phyloP scores from a whole-genome alignment of 805 yeast genomes.

The Yamadazyma paraphyllophila region DNA sequence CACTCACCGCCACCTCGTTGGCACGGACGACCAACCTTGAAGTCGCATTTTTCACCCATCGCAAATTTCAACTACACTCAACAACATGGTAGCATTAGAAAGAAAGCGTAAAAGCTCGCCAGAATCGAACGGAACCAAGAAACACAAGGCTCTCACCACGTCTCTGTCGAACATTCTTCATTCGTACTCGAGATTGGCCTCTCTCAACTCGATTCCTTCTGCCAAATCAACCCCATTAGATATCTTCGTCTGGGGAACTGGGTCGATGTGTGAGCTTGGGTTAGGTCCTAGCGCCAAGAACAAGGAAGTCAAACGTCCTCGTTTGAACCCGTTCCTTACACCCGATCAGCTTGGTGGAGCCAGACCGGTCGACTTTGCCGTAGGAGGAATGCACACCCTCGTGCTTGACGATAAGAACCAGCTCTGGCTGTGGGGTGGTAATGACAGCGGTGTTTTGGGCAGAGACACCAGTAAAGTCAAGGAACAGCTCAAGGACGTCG shows the following conservation, averaged over 20 bases:
- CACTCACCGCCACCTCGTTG: too few relatives aligned
- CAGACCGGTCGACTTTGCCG: constrained; percentile 76
- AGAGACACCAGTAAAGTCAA: constrained; percentile 67
- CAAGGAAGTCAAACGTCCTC: constrained; percentile 93
- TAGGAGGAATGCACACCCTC: constrained; percentile 93
- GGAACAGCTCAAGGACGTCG: constrained; percentile 65
- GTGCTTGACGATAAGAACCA: constrained; percentile 74
- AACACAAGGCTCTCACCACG: constrained; percentile 25
- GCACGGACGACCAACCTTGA: too few relatives aligned
- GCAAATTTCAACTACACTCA: not conserved
- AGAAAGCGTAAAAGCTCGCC: constrained; percentile 26
- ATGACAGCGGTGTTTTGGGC: constrained; percentile 89
- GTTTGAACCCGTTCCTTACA: constrained; percentile 76
- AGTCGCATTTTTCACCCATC: not conserved
- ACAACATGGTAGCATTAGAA: constrained; percentile 45
- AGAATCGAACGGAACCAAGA: constrained; percentile 22
- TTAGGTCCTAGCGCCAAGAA: constrained; percentile 92
- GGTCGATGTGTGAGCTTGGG: constrained; percentile 96
- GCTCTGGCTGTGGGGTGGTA: constrained; percentile 99
- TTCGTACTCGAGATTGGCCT: constrained; percentile 47
- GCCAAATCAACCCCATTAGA: constrained; percentile 54
- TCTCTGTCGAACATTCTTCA: constrained; percentile 43
- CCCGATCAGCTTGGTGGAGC: constrained; percentile 49
- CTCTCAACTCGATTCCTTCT: constrained; percentile 40
- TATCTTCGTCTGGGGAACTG: constrained; percentile 92